phyloP scores from a whole-genome alignment of 352 stramenopile species.

The Phytophthora hybrid region DNA sequence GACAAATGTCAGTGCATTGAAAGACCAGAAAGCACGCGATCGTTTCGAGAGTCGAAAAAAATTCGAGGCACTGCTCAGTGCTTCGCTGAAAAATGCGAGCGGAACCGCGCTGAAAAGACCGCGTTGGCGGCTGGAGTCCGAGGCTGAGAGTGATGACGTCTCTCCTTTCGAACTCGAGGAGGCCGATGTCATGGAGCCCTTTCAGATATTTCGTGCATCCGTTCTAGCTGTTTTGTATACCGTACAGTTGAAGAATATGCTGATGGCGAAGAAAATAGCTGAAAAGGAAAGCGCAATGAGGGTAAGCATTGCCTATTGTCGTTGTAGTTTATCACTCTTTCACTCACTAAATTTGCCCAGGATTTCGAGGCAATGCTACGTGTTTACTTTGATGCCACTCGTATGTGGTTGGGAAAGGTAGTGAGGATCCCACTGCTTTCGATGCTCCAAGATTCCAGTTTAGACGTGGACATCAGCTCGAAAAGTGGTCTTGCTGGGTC shows the following conservation, averaged over 20 bases:
- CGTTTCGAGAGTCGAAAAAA: constrained; percentile 54
- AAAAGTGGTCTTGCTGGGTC: constrained; percentile 36
- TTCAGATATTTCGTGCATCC: constrained; percentile 57
- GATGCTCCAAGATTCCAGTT: constrained; percentile 54
- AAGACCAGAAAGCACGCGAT: constrained; percentile 41
- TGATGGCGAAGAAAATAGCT: constrained; percentile 47
- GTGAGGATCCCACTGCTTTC: constrained; percentile 58
- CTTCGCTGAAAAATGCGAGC: constrained; percentile 34
- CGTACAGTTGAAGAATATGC: constrained; percentile 37
- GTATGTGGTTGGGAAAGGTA: constrained; percentile 66
- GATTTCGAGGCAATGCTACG: constrained; percentile 70
- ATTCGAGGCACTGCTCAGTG: constrained; percentile 49
- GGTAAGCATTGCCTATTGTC: constrained; percentile 19
- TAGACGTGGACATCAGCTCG: constrained; percentile 59
- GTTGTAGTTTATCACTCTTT: background rate
- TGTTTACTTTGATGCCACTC: constrained; percentile 75
- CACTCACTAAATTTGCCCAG: constrained; percentile 37
- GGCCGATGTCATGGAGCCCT: constrained; percentile 31
- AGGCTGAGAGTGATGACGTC: constrained; percentile 42
- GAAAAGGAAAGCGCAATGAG: constrained; percentile 46
- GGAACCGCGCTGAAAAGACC: constrained; percentile 42
- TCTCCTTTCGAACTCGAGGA: constrained; percentile 37
- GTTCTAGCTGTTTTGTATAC: constrained; percentile 41
- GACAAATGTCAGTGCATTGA: constrained; percentile 12
- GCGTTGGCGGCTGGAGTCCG: constrained; percentile 58